Percentiles rank a stretch among this genome's conserved stretches.
Evolutionary conservation across 495 filamentous ascomycete species (phyloP).

Genomic region (Bryoglossum gracile): DNA sequence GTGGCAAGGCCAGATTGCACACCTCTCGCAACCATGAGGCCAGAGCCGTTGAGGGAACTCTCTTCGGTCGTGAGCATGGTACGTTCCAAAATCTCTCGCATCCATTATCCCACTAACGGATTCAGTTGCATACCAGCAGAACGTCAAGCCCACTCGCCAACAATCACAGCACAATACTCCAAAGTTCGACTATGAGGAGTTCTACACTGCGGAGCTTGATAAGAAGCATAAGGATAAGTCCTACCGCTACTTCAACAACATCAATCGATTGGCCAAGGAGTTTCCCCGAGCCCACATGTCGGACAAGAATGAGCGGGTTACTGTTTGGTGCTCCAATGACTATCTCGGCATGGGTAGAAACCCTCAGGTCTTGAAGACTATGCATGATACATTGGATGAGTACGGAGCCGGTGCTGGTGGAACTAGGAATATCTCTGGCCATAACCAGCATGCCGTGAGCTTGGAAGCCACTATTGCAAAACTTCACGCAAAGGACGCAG

Average conservation of each 20-base stretch:
- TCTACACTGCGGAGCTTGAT: slow-evolving; percentile 81
- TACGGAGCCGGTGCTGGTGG: slow-evolving; percentile 95
- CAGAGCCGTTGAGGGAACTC: slow-evolving; percentile 54
- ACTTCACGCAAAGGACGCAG: slow-evolving; percentile 82
- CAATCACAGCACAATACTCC: slow-evolving; percentile 23
- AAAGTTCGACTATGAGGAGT: slow-evolving; percentile 84
- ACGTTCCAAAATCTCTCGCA: slow-evolving; percentile 20
- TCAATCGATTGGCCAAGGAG: slow-evolving; percentile 94
- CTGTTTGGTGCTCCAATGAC: slow-evolving; percentile 98
- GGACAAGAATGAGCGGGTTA: slow-evolving; percentile 77
- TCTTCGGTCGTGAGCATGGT: slow-evolving; percentile 57
- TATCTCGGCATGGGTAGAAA: slow-evolving; percentile 98
- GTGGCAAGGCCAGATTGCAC: slow-evolving; percentile 67
- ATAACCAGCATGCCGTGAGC: slow-evolving; percentile 87
- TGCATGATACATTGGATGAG: slow-evolving; percentile 91
- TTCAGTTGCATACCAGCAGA: slow-evolving; percentile 14
- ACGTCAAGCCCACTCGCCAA: slow-evolving; percentile 15
- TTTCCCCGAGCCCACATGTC: slow-evolving; percentile 94
- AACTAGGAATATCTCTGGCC: slow-evolving; percentile 94
- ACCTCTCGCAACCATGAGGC: slow-evolving; percentile 69
- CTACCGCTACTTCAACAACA: slow-evolving; percentile 99
- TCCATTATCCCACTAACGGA: slow-evolving; percentile 11
- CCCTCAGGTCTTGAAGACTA: slow-evolving; percentile 72
- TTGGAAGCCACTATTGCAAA: slow-evolving; percentile 81
- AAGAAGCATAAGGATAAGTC: slow-evolving; percentile 99